These are phyloP conservation scores for Daldinia sp. DNA, from an alignment of 2,329 filamentous ascomycete genomes.

Conservation along the genomic window DNA sequence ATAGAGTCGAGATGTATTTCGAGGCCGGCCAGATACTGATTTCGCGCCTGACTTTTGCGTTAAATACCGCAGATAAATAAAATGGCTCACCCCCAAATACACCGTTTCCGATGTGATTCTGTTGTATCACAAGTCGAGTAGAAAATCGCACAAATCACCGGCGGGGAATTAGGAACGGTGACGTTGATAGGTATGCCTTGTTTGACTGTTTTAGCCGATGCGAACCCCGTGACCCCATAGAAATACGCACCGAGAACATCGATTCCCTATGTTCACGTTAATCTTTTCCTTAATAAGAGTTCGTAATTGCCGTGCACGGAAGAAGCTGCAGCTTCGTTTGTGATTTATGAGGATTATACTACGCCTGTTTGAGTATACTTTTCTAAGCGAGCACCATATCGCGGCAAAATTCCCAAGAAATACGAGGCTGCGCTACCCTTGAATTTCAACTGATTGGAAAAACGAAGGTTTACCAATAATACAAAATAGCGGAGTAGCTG, in stretches of 20 bases:
- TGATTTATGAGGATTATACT: neutral
- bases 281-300: slow-evolving; percentile 7
- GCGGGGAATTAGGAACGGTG: slow-evolving; percentile 14
- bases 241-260: slow-evolving; percentile 1
- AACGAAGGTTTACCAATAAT: slow-evolving; percentile 4
- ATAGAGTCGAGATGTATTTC: slow-evolving; percentile 21
- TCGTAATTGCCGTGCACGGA: slow-evolving; percentile 5
- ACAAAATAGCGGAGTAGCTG: neutral
- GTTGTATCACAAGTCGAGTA: slow-evolving; percentile 17
- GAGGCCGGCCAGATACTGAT: slow-evolving; percentile 15
- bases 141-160: slow-evolving; percentile 32
- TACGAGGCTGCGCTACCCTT: slow-evolving; percentile 1
- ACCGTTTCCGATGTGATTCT: slow-evolving; percentile 19
- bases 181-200: slow-evolving; percentile 22
- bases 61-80: slow-evolving; percentile 34
- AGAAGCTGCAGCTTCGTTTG: neutral
- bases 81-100: slow-evolving; percentile 35
- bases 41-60: slow-evolving; percentile 22
- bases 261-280: slow-evolving; percentile 1
- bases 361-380: neutral
- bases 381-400: slow-evolving; percentile 4
- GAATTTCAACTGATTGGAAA: slow-evolving; percentile 3
- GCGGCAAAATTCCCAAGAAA: slow-evolving; percentile 19
- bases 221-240: neutral
- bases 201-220: slow-evolving; percentile 20